Base-by-base conservation (phyloP, 805 yeast genomes). In the Lachancea nothofagi region DNA sequence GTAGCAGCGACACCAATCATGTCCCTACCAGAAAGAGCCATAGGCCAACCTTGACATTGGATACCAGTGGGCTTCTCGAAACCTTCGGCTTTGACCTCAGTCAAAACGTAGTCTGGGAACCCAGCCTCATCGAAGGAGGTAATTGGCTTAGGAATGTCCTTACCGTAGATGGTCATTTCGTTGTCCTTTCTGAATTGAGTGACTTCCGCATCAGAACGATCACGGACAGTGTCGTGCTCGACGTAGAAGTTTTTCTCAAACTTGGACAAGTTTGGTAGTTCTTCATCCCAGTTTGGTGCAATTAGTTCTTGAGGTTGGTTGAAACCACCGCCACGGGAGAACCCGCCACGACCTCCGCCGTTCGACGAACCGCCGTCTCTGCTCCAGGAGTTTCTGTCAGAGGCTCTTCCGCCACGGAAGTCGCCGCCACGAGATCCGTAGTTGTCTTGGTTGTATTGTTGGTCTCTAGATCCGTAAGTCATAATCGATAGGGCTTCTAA, bases 11-110 rank as follows among this genome's bases (percentile, higher is more conserved):
- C 83, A 75, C 98, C 98, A 67, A 93, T 85, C 90, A 93, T 83
- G 65, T 93, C 97, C 71, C 97, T 86, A 73, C 98, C 98, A 55
- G 90, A 80, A 44, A 89, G 74, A 59, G 98, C 98, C 98, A 93
- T 93, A 49, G 98, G 98, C 98, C 98, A 93, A 72, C 98, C 98
- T 73, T 93, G 98, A 68, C 96, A 87, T 72, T 93, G 98, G 60
- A 93, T 93, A 51, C 87, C 88, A 42, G 98, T 93, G 56, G 98
- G 98, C 50, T 71, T 77, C 41, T 81, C 93, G 71, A 93, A 93
- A 46, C 97, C 97, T 68, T 85, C 88, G 44, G 80, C 80, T 67
- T 83, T 77, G 54, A 93, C 89, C 73, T 90, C 96, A 44, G 67
- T 71, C 60, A 93, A 74, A 32, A 90, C 97, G 63, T 90, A 89